These are phyloP conservation scores for Candolleomyces efflorescens DNA, from an alignment of 768 basidiomycete genomes.

Conservation along the genomic window DNA sequence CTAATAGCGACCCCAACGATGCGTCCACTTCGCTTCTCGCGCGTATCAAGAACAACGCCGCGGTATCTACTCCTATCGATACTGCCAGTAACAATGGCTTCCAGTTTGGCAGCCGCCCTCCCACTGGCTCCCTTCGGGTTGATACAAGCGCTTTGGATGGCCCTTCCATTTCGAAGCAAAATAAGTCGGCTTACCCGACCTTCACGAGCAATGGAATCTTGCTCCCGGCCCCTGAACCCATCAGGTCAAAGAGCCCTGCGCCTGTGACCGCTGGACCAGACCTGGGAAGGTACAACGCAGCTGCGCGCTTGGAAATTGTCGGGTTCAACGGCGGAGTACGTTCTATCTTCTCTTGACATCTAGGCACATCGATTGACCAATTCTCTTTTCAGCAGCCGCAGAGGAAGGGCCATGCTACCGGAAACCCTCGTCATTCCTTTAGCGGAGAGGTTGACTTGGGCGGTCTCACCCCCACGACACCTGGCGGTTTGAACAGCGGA, in stretches of 20 bases:
- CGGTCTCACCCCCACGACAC: constrained; percentile 48
- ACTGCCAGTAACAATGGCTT: constrained; percentile 39
- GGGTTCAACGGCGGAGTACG: constrained; percentile 53
- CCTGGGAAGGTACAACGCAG: constrained; percentile 68
- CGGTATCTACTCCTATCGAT: constrained; percentile 50
- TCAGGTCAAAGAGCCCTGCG: constrained; percentile 64
- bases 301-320: constrained; percentile 65
- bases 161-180: constrained; percentile 55
- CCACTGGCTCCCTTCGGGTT: constrained; percentile 66
- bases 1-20: constrained; percentile 79
- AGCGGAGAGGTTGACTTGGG: constrained; percentile 60
- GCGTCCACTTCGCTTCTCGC: constrained; percentile 68
- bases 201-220: constrained; percentile 59
- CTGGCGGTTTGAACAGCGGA: constrained; percentile 37
- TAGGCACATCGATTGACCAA: background rate
- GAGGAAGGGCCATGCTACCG: constrained; percentile 44
- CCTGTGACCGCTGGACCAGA: constrained; percentile 86
- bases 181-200: constrained; percentile 82
- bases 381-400: constrained; percentile 26
- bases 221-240: constrained; percentile 53
- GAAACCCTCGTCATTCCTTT: constrained; percentile 67
- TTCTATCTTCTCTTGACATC: background rate
- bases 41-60: constrained; percentile 43
- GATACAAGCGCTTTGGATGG: constrained; percentile 66
- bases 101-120: constrained; percentile 54